Base-by-base conservation (phyloP, 441 rosid species). In the Pelargonium australe region DNA sequence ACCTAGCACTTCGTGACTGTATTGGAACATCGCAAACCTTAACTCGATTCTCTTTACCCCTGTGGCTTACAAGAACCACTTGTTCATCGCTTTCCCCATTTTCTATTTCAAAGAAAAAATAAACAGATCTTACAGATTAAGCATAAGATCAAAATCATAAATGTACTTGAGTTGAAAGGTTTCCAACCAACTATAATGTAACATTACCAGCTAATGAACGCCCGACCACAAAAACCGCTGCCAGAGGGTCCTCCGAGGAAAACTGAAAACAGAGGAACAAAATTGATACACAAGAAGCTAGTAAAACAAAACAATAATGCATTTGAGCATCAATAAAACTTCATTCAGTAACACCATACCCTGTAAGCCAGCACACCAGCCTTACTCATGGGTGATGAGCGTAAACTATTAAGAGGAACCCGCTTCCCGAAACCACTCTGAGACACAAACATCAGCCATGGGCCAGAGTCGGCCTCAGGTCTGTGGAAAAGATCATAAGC, bases 11-110 rank as follows among this genome's bases (percentile, higher is more conserved):
- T 64, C 97, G 96, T 58, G 96, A 91, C 74, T 89, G 97, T 70
- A 89, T 83, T 0, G 99, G 90, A 77, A 91, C 87, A 75, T 90
- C 97, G 69, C 87, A 83, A 74, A 91, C 99, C 85, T 95, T 95
- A 74, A 95, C 86, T 77, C 97, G 83, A 75, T 90, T 95, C 16
- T 87, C 85, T 11, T 90, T 88, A 69, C 99, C 97, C 63, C 92
- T 94, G 74, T 94, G 99, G 84, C 97, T 94, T 58, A 94, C 96
- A 20, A 91, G 76, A 77, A 94, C 96, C 34, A 95, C 90, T 78
- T 95, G 96, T 74, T 95, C 99, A 47, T 91, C 94, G 57, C 92
- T 88, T 80, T 95, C 96, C 43, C 96, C 96, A 77, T 91, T 92
- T 69, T 91, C 96, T 89, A 81, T 63, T 47, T 67, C 13, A 44